Base-by-base conservation (phyloP, 106 monocot species). In the Chionographis japonica region DNA sequence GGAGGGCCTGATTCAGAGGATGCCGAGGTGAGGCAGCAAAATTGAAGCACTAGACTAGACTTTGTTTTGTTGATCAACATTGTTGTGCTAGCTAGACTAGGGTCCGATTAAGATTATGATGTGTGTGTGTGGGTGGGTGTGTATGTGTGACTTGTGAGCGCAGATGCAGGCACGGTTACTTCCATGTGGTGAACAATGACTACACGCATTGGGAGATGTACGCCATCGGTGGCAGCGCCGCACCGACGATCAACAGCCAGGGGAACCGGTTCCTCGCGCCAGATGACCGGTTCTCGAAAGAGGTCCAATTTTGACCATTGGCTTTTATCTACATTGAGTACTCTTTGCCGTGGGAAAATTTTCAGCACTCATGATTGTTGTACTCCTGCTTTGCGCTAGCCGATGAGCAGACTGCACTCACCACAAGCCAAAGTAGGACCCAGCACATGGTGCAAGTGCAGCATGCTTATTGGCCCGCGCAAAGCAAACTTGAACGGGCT, bases 151-250 rank as follows among this genome's bases (percentile, higher is more conserved):
- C 3, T 40, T 14, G 4, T 12, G 19, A 40, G 7, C 35, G 37
- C 50, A 66, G 66, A 36, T 66, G 66, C 12, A 51, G 66, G 19
- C 66, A 66, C 52, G 66, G 66, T 5, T 66, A 66, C 50, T 66
- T 66, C 20, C 66, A 66, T 52, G 64, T 64, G 64, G 64, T 64
- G 43, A 64, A 64, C 43, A 64, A 64, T 49, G 64, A 64, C 64
- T 64, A 64, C 43, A 64, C 64, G 18, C 64, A 64, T 18, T 64
- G 64, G 64, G 64, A 64, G 64, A 64, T 64, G 66, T 66, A 66
- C 27, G 66, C 66, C 12, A 66, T 66, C 8, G 66, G 66, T 4
- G 66, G 66, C 12, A 66, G 66, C 12, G 66, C 66, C 0, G 50
- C 51, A 2, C 66, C 66, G 12, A 66, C 66, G 3, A 66, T 66